A percentile compares a stretch with the other conserved stretches of the same genome.
Conservation (phyloP, 305 asterid genomes). For the Petunia hybrid region DNA sequence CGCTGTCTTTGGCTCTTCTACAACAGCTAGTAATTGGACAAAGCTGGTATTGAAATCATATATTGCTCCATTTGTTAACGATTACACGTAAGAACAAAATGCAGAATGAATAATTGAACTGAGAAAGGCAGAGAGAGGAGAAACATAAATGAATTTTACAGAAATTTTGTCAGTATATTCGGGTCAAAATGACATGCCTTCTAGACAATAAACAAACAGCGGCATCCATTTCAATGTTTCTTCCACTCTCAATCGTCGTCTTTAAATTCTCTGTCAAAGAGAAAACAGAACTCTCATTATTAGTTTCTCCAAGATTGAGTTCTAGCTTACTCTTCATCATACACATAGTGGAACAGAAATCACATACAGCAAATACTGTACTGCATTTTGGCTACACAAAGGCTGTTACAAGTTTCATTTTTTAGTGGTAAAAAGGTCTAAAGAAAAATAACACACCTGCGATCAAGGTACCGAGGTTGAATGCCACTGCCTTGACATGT, state of each 20-base stretch:
- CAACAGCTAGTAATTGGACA: neutral
- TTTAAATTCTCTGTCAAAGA: constrained; percentile 79
- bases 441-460: constrained; percentile 61
- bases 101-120: neutral
- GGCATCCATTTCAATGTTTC: constrained; percentile 1
- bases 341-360: neutral
- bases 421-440: neutral
- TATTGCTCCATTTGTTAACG: constrained; percentile 20
- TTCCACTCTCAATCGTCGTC: constrained; percentile 74
- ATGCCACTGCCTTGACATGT: constrained; percentile 99
- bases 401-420: neutral
- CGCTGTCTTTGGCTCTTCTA: neutral
- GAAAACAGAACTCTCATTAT: constrained; percentile 1
- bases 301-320: neutral
- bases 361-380: neutral
- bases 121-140: constrained; percentile 1
- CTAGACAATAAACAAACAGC: constrained; percentile 1
- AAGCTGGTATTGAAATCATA: neutral
- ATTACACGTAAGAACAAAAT: constrained; percentile 25
- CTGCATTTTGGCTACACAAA: too few species aligned
- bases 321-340: neutral
- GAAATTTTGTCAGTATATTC: neutral
- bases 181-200: constrained; percentile 8
- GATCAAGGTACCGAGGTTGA: constrained; percentile 97
- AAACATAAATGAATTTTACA: constrained; percentile 12